Evolutionary conservation across 169 alveolate species (phyloP).

Genomic region (Perkinsus olseni): DNA sequence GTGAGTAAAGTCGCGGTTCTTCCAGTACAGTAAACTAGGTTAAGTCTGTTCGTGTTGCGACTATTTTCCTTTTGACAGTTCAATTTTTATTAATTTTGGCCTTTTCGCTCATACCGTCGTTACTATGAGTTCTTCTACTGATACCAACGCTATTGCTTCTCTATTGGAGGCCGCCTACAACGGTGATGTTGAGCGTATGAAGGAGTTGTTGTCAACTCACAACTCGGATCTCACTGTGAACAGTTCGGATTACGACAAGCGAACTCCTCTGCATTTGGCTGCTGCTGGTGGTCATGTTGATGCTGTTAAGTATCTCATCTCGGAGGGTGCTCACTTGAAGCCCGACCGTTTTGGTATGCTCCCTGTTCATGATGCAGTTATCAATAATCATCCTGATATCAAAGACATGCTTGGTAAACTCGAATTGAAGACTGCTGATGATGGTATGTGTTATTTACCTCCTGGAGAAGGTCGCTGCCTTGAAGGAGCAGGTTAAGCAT

Average conservation of each 20-base stretch:
- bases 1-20: too few species aligned
- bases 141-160: neutral
- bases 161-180: neutral
- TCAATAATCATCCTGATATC: neutral
- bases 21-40: too few species aligned
- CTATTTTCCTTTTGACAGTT: too few species aligned
- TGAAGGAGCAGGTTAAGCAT: too few species aligned
- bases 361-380: neutral
- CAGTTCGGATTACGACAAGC: neutral
- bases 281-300: conserved; percentile 1
- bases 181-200: neutral
- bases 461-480: too few species aligned
- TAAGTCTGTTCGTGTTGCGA: too few species aligned
- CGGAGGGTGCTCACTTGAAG: neutral
- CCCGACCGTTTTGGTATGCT: neutral
- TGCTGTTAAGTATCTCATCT: neutral
- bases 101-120: neutral
- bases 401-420: too few species aligned
- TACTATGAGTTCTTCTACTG: neutral
- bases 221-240: neutral
- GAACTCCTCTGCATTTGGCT: neutral
- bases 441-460: too few species aligned
- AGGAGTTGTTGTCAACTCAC: neutral
- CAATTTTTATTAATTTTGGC: neutral
- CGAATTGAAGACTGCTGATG: too few species aligned